Evolutionary conservation across 768 basidiomycete genomes (phyloP).

Genomic region (Clitopilus passeckerianus): DNA sequence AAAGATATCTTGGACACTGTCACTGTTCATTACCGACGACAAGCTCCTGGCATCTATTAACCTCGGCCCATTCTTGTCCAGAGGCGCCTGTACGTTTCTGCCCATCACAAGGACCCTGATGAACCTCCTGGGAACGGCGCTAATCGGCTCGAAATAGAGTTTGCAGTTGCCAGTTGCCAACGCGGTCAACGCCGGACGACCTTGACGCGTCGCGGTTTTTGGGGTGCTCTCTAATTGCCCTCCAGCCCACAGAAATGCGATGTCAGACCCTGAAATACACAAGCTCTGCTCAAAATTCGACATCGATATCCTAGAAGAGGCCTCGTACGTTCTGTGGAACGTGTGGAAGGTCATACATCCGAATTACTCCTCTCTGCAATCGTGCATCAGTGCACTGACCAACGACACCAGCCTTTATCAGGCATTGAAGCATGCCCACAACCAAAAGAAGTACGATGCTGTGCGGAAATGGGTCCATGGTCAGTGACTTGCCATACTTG

Average conservation of each 20-base stretch:
- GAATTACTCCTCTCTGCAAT: constrained; percentile 22
- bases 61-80: not conserved
- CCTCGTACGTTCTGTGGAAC: constrained; percentile 33
- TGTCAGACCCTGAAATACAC: constrained; percentile 23
- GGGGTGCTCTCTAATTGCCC: no score
- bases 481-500: not conserved
- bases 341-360: constrained; percentile 27
- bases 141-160: not conserved
- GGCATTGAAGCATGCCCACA: constrained; percentile 26
- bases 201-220: no score
- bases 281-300: constrained; percentile 27
- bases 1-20: not conserved
- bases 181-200: not conserved
- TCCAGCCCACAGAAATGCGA: not conserved
- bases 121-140: not conserved
- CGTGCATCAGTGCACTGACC: constrained; percentile 27
- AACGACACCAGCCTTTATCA: constrained; percentile 24
- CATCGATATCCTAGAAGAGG: constrained; percentile 31
- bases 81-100: not conserved
- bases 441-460: constrained; percentile 19
- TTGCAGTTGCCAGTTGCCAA: not conserved
- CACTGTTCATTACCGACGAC: not conserved
- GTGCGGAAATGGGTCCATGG: constrained; percentile 29
- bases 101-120: not conserved
- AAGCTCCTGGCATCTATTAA: not conserved